Evolutionary conservation across 1,139 yeast species (phyloP).

Genomic region (Diutina scorzettiae): DNA sequence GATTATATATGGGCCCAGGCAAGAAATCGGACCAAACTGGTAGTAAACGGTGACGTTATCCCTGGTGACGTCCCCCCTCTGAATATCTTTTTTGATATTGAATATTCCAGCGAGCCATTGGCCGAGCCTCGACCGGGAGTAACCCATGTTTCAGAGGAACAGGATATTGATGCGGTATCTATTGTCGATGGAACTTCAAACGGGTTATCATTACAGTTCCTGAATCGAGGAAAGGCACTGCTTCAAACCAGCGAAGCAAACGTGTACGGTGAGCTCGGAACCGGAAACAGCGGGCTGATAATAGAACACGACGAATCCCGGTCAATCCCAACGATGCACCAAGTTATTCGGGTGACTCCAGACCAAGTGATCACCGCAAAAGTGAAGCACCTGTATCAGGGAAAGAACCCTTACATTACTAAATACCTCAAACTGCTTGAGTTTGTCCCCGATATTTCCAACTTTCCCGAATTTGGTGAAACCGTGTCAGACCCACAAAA

Average conservation of each 20-base stretch:
- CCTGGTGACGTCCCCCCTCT: slow-evolving; percentile 28
- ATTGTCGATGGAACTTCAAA: not conserved
- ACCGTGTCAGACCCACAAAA: slow-evolving; percentile 10
- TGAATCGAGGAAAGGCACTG: slow-evolving; percentile 20
- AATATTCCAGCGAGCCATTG: slow-evolving; percentile 33
- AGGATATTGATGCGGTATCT: slow-evolving; percentile 9
- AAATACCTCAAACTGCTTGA: slow-evolving; percentile 41
- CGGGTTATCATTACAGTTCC: slow-evolving; percentile 17
- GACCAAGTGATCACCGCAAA: slow-evolving; percentile 27
- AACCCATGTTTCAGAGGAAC: slow-evolving; percentile 6
- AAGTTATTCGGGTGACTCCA: slow-evolving; percentile 23
- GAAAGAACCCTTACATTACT: slow-evolving; percentile 52
- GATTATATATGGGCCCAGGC: slow-evolving; percentile 40
- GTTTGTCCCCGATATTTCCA: slow-evolving; percentile 45
- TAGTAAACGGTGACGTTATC: slow-evolving; percentile 9
- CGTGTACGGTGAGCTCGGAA: slow-evolving; percentile 49
- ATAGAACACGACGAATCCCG: not conserved
- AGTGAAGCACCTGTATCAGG: slow-evolving; percentile 48
- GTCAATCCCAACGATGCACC: slow-evolving; percentile 7
- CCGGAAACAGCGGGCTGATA: not conserved
- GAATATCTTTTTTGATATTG: slow-evolving; percentile 56
- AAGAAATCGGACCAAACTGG: slow-evolving; percentile 7
- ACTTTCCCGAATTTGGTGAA: slow-evolving; percentile 61
- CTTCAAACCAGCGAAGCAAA: slow-evolving; percentile 46
- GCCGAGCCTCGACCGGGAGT: slow-evolving; percentile 11